Evolutionary conservation across 73 alveolate species (phyloP).

Genomic region (Durusdinium trenchii): DNA sequence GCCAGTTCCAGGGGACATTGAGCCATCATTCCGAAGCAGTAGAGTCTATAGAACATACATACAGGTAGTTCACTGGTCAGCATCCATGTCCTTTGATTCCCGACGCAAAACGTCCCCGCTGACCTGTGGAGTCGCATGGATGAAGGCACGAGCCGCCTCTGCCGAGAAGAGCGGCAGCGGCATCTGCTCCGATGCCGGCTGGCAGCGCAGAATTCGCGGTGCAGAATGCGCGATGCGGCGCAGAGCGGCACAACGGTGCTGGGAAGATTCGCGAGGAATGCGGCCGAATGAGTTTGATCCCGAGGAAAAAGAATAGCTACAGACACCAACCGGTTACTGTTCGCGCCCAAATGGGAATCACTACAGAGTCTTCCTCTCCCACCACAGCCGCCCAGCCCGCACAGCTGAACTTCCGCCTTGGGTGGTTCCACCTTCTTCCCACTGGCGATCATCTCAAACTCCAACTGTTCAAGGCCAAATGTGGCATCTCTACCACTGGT

Average conservation of each 20-base stretch:
- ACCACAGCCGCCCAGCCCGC: not conserved
- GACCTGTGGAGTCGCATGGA: slow-evolving; percentile 92
- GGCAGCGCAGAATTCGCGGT: not conserved
- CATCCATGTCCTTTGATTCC: too few relatives aligned
- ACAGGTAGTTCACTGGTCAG: too few relatives aligned
- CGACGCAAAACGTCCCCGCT: too few relatives aligned
- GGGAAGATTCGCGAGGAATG: not conserved
- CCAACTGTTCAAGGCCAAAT: too few relatives aligned
- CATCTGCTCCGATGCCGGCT: slow-evolving; percentile 75
- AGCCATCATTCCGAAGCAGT: too few relatives aligned
- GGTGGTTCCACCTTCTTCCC: slow-evolving; percentile 83
- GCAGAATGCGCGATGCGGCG: not conserved
- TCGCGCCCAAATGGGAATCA: too few relatives aligned
- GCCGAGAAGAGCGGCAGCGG: slow-evolving; percentile 79
- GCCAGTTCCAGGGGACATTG: too few relatives aligned
- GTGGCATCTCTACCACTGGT: too few relatives aligned
- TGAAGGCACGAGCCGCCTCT: slow-evolving; percentile 83
- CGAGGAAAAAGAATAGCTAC: not conserved
- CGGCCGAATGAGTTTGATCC: not conserved
- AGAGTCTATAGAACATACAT: too few relatives aligned
- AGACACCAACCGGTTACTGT: too few relatives aligned
- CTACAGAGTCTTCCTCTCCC: too few relatives aligned
- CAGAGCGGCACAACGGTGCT: not conserved
- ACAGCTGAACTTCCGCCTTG: not conserved
- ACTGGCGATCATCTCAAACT: slow-evolving; percentile 50